A percentile compares a stretch with the other conserved stretches of the same genome.
Evolutionary conservation across 179 eudicot genomes (phyloP).

Genomic region (Amaranthus tricolor): DNA sequence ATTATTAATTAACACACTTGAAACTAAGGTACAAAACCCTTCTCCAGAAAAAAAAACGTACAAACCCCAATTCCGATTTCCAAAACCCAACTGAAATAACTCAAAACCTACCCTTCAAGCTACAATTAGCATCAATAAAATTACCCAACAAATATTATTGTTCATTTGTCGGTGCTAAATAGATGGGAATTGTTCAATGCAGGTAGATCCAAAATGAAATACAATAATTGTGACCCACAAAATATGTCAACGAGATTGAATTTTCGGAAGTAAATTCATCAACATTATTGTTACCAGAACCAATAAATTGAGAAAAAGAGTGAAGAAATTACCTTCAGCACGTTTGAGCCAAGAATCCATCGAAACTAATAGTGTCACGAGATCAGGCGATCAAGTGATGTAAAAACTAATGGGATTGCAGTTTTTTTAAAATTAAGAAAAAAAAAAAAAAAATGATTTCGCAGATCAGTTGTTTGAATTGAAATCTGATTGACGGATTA

Average conservation of each 20-base stretch:
- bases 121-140: background rate
- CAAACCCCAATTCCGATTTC: background rate
- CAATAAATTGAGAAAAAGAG: background rate
- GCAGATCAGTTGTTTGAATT: background rate
- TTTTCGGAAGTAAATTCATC: background rate
- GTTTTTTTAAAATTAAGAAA: background rate
- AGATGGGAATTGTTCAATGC: constrained; percentile 17
- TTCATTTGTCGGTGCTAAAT: constrained; percentile 23
- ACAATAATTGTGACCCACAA: constrained; percentile 1
- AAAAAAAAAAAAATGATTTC: background rate
- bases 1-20: background rate
- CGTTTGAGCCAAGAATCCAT: constrained; percentile 88
- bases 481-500: background rate
- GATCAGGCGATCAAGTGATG: constrained; percentile 14
- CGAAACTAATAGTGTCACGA: constrained; percentile 11
- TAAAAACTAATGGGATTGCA: constrained; percentile 8
- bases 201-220: constrained; percentile 25
- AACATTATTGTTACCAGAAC: background rate
- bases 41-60: too few species aligned
- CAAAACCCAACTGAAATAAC: background rate
- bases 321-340: constrained; percentile 59
- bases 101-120: background rate
- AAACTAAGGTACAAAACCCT: background rate
- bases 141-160: background rate
- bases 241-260: background rate